Base-by-base conservation (phyloP, 2,329 filamentous ascomycete genomes). In the Neoascochyta sp. region DNA sequence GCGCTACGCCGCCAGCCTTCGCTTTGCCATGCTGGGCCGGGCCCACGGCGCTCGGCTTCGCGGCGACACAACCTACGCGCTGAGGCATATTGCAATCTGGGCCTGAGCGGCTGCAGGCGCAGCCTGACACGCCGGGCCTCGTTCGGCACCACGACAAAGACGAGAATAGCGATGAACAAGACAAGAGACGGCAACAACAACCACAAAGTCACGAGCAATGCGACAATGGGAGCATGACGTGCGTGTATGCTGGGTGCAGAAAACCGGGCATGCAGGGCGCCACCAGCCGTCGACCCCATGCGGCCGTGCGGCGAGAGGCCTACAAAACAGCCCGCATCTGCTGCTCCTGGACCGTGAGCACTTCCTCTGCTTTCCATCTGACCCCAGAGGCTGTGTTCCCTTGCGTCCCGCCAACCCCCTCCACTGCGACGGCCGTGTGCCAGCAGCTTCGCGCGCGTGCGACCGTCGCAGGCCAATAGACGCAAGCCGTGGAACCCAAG, bases 401-500 rank as follows among this genome's bases (percentile, higher is more conserved):
- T 63, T 64, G 60, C 57, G 57, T n/a, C 54, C 48, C 48, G 52
- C 52, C 52, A 47, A 46, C 26, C 29, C 18, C 23, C 23, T 27
- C 33, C 29, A 20, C 45, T 48, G 47, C 46, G 50, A 46, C 47
- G 43, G 32, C 43, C 32, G 47, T 27, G 45, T 43, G 47, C 54
- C 48, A 52, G 45, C 50, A 45, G 50, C 41, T 39, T 47, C 38
- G 39, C 43, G 39, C 39, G 42, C 41, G 44, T 42, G 37, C 44
- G 34, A 45, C 39, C 27, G 43, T 39, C 39, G 50, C 34, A 39
- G 41, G 46, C 52, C 57, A 48, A 43, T 52, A 50, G 47, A 51
- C 54, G 56, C 56, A 62, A 60, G 59, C 43, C 54, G 46, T 50
- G 52, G 49, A 55, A 59, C 57, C 52, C 54, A 60, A 47, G 45